Evolutionary conservation across 225 moss, liverwort and hornwort genomes (phyloP), one percentile per base, ranked within the genome.

Genomic region (Sphagnum tenellum): DNA sequence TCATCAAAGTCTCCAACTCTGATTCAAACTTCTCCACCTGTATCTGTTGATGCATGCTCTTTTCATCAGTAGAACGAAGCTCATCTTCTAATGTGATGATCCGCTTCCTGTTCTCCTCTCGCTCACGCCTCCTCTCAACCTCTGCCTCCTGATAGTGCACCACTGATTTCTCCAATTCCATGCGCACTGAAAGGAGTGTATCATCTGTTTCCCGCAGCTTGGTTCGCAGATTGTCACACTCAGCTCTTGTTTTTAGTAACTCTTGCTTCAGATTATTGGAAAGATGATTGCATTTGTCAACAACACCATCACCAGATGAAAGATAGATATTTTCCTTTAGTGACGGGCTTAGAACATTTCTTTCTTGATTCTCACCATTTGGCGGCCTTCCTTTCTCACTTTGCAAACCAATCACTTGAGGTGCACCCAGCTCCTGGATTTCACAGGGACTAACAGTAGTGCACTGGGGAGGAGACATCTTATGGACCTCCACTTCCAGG

Each of bases 41-140:
- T 7, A 69, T 74, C 62, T 72, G 57, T 8, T 79, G 76, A 70
- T 66, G 72, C 70, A 56, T 49, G 54, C 77, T 65, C 79, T 80
- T 74, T 67, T 66, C 70, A 4, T 58, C 50, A 2, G 71, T 72
- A 45, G 46, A 8, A 8, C 29, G 13, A 55, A 73, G 13, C 77
- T 75, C 69, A 3, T 50, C 72, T 62, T 75, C n/a, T 66, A 84
- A 73, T 44, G 78, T 68, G 12, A 46, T 51, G 48, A 81, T 73
- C 44, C 69, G 80, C 4, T 69, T 60, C 44, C 73, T 52, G 1
- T 81, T 80, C 2, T 74, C 81, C 46, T 84, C 81, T 63, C 78
- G 74, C 78, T 59, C 66, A 77, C 56, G 78, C 81, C 71, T 84
- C 81, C 80, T 81, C 45, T 84, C 84, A 66, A 84, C 75, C 49